Evolutionary conservation across 2,329 filamentous ascomycete species (phyloP).

Genomic region (Lanzia echinophila): DNA sequence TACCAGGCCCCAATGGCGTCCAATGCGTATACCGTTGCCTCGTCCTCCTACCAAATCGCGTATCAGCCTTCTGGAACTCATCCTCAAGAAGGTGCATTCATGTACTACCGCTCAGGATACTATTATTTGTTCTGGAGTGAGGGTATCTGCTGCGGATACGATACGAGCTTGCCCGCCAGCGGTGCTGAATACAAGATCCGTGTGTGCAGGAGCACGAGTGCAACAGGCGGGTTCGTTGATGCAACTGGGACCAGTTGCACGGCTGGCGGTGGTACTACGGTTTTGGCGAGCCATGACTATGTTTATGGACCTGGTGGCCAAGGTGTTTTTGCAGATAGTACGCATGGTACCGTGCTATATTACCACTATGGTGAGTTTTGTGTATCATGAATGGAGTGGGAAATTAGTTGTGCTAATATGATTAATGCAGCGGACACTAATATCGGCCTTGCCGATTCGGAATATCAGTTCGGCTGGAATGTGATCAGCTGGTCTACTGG

Average conservation of each 20-base stretch:
- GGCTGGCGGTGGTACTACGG: slow-evolving; percentile 51
- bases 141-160: slow-evolving; percentile 50
- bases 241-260: slow-evolving; percentile 44
- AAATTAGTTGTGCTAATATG: not conserved
- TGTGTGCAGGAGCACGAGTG: slow-evolving; percentile 48
- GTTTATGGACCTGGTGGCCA: slow-evolving; percentile 61
- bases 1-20: slow-evolving; percentile 47
- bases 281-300: slow-evolving; percentile 50
- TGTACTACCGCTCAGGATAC: slow-evolving; percentile 46
- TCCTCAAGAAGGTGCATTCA: slow-evolving; percentile 47
- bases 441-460: too few relatives aligned
- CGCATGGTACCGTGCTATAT: not conserved
- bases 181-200: slow-evolving; percentile 59
- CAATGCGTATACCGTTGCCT: not conserved
- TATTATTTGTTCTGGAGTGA: slow-evolving; percentile 58
- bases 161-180: slow-evolving; percentile 38
- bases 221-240: slow-evolving; percentile 50
- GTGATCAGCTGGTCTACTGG: too few relatives aligned
- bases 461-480: too few relatives aligned
- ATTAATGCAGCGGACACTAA: not conserved
- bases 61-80: slow-evolving; percentile 35
- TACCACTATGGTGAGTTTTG: not conserved
- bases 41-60: not conserved
- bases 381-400: not conserved
- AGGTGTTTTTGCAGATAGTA: not conserved